Conservation (phyloP, 2,329 filamentous ascomycete genomes). For the Penicillium sp. region DNA sequence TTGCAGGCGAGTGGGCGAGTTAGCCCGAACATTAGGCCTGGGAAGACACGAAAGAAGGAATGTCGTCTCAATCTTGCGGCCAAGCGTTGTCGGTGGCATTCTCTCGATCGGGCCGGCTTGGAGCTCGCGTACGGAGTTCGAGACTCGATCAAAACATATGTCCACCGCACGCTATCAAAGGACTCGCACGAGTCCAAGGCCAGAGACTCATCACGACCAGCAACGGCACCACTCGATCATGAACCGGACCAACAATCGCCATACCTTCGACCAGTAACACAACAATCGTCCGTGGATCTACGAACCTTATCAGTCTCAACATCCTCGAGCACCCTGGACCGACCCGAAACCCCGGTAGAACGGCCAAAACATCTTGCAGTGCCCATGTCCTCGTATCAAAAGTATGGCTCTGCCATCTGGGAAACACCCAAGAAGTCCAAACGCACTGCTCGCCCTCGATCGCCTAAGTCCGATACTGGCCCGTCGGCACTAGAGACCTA, state of each 20-base stretch:
- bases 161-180: constrained; percentile 30
- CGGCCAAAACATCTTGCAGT: constrained; percentile 29
- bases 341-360: constrained; percentile 5
- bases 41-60: constrained; percentile 23
- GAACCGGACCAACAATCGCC: background rate
- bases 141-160: constrained; percentile 33
- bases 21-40: constrained; percentile 5
- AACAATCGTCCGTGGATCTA: constrained; percentile 10
- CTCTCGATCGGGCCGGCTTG: constrained; percentile 21
- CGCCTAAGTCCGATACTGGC: background rate
- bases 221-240: constrained; percentile 11
- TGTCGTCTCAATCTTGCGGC: constrained; percentile 21
- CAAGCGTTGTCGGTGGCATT: constrained; percentile 22
- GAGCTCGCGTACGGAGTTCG: constrained; percentile 26
- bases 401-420: constrained; percentile 34
- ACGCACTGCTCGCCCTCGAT: constrained; percentile 13
- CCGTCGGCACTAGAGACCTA: constrained; percentile 3
- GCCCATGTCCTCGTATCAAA: constrained; percentile 35
- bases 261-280: background rate
- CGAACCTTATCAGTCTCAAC: constrained; percentile 13
- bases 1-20: constrained; percentile 11
- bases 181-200: constrained; percentile 19
- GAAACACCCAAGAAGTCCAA: constrained; percentile 27
- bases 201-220: constrained; percentile 12
- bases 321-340: constrained; percentile 6